Evolutionary conservation across 495 filamentous ascomycete species (phyloP).

Genomic region (Bacidia rubella): DNA sequence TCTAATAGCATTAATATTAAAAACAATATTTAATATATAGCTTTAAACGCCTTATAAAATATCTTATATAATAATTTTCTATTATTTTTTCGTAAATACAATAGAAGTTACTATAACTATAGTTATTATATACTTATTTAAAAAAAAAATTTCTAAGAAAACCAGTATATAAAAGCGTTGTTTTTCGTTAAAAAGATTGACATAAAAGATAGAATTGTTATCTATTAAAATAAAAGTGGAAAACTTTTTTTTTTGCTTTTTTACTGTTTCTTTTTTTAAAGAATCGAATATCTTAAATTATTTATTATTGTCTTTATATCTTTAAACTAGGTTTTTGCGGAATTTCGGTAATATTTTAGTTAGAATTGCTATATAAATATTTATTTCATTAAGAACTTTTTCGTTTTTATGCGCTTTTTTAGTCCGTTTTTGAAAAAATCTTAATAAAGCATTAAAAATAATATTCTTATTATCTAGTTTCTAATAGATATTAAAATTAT

Average conservation of each 20-base stretch:
- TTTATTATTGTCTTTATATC: neutral
- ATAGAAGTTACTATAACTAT: neutral
- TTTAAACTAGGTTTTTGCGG: neutral
- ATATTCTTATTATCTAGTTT: neutral
- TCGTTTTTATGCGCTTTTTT: neutral
- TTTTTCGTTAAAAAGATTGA: neutral
- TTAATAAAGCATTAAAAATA: neutral
- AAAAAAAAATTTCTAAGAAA: neutral
- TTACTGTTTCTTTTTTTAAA: neutral
- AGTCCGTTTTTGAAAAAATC: too few relatives aligned
- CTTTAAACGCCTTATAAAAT: conserved; percentile 1
- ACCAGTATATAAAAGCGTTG: neutral
- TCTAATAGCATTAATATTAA: neutral
- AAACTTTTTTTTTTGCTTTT: neutral
- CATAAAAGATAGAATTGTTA: neutral
- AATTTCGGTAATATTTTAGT: neutral
- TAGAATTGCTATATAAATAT: neutral
- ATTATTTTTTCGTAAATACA: neutral
- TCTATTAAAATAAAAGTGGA: neutral
- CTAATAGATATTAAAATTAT: neutral
- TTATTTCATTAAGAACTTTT: neutral
- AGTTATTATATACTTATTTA: neutral
- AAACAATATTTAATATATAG: neutral
- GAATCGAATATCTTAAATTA: neutral
- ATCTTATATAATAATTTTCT: conserved; percentile 6